Percentiles rank a stretch among this genome's conserved stretches.
These are phyloP conservation scores for Protomyces inundatus DNA, from an alignment of 1,139 yeast species.

Conservation along the genomic window DNA sequence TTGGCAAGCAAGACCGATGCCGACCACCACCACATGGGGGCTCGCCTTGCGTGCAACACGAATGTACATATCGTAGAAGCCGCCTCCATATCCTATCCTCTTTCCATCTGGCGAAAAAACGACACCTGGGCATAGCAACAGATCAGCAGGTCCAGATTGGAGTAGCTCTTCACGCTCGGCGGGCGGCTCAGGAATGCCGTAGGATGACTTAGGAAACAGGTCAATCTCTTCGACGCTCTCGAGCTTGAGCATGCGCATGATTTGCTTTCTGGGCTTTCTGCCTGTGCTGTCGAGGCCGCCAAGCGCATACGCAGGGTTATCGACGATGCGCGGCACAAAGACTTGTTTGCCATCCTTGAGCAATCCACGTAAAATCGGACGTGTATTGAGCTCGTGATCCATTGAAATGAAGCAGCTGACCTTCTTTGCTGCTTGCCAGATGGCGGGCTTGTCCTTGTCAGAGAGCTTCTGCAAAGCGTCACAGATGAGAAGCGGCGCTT, in stretches of 20 bases:
- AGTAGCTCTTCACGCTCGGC: not conserved
- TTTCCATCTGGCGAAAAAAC: constrained; percentile 3
- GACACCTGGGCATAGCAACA: constrained; percentile 7
- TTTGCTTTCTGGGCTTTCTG: not conserved
- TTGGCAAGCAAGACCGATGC: constrained; percentile 14
- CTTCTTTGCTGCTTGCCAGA: not conserved
- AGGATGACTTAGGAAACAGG: not conserved
- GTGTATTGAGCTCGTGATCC: not conserved
- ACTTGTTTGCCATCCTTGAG: not conserved
- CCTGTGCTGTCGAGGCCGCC: not conserved
- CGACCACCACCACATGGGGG: not conserved
- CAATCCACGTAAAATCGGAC: not conserved
- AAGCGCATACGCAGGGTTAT: not conserved
- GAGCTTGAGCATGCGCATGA: constrained; percentile 12
- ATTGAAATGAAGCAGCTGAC: not conserved
- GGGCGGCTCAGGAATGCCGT: constrained; percentile 22
- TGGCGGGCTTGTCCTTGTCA: not conserved
- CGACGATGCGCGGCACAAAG: not conserved
- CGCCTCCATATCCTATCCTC: constrained; percentile 20
- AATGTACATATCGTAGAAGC: constrained; percentile 7
- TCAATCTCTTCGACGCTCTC: not conserved
- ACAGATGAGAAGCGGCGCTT: not conserved
- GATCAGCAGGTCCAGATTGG: not conserved
- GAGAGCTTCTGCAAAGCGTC: not conserved
- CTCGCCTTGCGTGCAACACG: not conserved